phyloP scores from a whole-genome alignment of 139 green algal species.

The Tetraselmis striata region DNA sequence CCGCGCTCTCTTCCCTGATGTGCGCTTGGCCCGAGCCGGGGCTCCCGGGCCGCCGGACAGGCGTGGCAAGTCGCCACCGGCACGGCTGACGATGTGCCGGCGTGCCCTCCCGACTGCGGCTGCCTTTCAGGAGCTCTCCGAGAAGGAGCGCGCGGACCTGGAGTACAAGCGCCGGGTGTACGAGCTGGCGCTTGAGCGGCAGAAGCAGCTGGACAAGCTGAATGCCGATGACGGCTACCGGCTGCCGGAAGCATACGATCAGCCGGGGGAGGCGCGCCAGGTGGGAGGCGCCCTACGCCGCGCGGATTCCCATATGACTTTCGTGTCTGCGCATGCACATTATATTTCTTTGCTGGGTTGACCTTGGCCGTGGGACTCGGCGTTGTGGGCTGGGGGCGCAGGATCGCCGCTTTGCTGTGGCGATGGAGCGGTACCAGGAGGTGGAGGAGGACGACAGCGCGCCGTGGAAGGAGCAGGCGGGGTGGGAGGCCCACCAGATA shows the following conservation, averaged over 20 bases:
- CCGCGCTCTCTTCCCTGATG: neutral
- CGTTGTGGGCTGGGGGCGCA: conserved; percentile 13
- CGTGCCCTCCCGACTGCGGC: too few relatives aligned
- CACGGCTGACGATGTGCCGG: too few relatives aligned
- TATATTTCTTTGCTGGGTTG: too few relatives aligned
- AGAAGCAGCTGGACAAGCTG: conserved; percentile 38
- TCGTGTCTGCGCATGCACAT: too few relatives aligned
- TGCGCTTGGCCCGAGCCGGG: neutral
- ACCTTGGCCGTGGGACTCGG: too few relatives aligned
- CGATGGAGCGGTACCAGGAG: conserved; percentile 63
- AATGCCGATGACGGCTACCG: conserved; percentile 73
- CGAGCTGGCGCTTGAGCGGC: conserved; percentile 57
- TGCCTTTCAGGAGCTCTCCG: conserved; percentile 69
- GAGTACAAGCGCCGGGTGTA: conserved; percentile 69
- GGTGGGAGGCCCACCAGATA: conserved; percentile 87
- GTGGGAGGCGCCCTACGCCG: too few relatives aligned
- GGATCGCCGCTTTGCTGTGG: conserved; percentile 55
- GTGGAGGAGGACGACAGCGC: conserved; percentile 48
- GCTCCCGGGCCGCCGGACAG: too few relatives aligned
- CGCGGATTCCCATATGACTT: too few relatives aligned
- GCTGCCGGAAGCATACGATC: conserved; percentile 84
- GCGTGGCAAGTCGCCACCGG: too few relatives aligned
- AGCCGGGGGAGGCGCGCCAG: conserved; percentile 21
- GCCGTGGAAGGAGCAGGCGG: conserved; percentile 80
- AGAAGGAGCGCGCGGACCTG: conserved; percentile 79